These are phyloP conservation scores for Aspergillus intermedius DNA, from an alignment of 2,329 filamentous ascomycete species.

Conservation along the genomic window DNA sequence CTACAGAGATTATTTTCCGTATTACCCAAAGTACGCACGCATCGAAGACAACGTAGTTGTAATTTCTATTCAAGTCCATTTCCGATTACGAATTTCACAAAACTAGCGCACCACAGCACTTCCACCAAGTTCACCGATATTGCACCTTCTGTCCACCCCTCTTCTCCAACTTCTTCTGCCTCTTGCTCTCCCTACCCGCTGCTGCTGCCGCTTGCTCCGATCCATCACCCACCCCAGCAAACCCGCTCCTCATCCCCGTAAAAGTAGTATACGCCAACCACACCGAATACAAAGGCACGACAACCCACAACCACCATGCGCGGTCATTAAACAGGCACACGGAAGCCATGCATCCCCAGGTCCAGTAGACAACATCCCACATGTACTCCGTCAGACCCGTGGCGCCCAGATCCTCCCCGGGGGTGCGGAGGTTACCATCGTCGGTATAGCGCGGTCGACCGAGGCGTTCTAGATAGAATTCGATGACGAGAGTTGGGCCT, in stretches of 20 bases:
- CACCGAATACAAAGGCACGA: constrained; percentile 43
- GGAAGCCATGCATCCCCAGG: constrained; percentile 69
- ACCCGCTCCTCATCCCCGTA: constrained; percentile 40
- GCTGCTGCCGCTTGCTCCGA: constrained; percentile 9
- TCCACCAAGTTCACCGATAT: constrained; percentile 29
- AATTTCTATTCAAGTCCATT: neutral
- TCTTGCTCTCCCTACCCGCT: constrained; percentile 39
- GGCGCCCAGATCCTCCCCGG: constrained; percentile 83
- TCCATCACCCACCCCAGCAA: constrained; percentile 35
- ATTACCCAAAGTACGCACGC: no score
- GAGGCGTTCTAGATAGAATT: constrained; percentile 78
- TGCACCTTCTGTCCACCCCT: constrained; percentile 40
- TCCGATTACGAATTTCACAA: neutral
- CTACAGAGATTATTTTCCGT: no score
- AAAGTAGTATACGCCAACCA: constrained; percentile 43
- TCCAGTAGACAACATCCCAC: constrained; percentile 96
- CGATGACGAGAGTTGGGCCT: constrained; percentile 66
- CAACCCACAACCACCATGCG: constrained; percentile 60
- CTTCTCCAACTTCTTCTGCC: constrained; percentile 50
- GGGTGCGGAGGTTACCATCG: constrained; percentile 60
- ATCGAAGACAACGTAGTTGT: no score
- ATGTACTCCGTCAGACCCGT: constrained; percentile 92
- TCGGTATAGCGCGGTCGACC: constrained; percentile 67
- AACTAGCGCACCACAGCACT: neutral
- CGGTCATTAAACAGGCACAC: constrained; percentile 75